Base-by-base conservation (phyloP, 2,329 filamentous ascomycete genomes). In the Cadophora gregata region DNA sequence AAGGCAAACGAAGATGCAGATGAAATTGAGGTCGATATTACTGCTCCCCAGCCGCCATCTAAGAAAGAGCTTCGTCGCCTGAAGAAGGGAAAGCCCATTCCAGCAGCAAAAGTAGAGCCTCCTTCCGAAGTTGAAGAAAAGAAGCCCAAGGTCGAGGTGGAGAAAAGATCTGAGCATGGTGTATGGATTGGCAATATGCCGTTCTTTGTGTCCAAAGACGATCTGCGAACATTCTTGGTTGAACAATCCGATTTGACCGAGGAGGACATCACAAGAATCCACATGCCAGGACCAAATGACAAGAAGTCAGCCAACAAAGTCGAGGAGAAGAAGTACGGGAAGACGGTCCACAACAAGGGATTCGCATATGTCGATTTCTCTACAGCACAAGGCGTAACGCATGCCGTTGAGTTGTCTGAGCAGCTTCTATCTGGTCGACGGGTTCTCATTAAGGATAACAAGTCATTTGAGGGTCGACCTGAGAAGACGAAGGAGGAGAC, bases 351-450 rank as follows among this genome's bases (percentile, higher is more conserved):
- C 59, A 99, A 98, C 82, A 95, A 91, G 80, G 96, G 96, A 19
- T 99, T 97, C 77, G 96, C 96, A 63, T 99, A 99, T 77, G 89
- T 99, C 70, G 96, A 99, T 78, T 97, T 99, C 77, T 82, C 88
- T 55, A 90, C 86, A 27, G 76, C 83, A 24, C 85, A 90, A 48
- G 81, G 80, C n/a, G 86, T 89, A 51, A 86, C 93, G 75, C 82
- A 93, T 38, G 94, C 93, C 56, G 85, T 97, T 70, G 90, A 88
- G 2, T 83, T 97, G 48, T 96, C 92, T n/a, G 96, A 99, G 80
- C 91, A 89, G 50, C 86, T 93, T 62, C 82, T 97, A 61, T 81
- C 84, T 50, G 90, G 92, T 21, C 89, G 96, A 62, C 90, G 90
- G 68, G 87, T 98, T 27, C 85, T 99, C 74, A 97, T 99, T 82